Base-by-base conservation (phyloP, 306 rosid species). In the Casuarina glauca region DNA sequence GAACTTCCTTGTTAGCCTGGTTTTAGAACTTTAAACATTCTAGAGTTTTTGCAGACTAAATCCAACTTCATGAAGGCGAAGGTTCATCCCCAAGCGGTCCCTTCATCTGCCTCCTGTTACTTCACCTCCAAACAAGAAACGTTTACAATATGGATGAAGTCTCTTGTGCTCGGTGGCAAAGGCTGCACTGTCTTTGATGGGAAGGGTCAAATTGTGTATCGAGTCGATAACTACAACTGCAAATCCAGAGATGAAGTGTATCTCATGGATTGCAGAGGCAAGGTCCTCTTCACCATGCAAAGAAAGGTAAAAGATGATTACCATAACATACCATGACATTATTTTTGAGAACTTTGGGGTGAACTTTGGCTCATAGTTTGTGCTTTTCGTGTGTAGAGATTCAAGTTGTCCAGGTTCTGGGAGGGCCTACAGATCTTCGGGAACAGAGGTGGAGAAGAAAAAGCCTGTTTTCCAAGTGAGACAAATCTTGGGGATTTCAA, bases 91-190 rank as follows among this genome's bases (percentile, higher is more conserved):
- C 73, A 73, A 49, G 74, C 57, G 6, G 45, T 77, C 42, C 26
- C 58, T 72, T 82, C 86, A 17, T 84, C 83, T 63, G 15, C 79
- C 48, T 51, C 83, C 73, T 43, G 44, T 74, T 78, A 73, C 71
- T 66, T 82, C 78, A 79, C 88, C 75, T 90, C 91, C 19, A 82
- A 87, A 62, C 90, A 87, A 84, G 95, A 88, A 55, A 90, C 83
- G 52, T 90, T 90, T 86, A 92, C 97, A 36, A 76, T 88, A 35
- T 92, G 97, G 97, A 90, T 90, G 97, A 92, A 90, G 58, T 90
- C 97, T 62, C 87, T 90, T 5, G 86, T 92, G 4, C 72, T 85
- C 3, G 84, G 82, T 41, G 87, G 95, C 64, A 86, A 87, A 13
- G 97, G 97, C 0, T 92, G 97, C 39, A 87, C 97, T 1, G 90